These are phyloP conservation scores for Emydomyces testavorans DNA, from an alignment of 2,329 filamentous ascomycete genomes.

Conservation along the genomic window DNA sequence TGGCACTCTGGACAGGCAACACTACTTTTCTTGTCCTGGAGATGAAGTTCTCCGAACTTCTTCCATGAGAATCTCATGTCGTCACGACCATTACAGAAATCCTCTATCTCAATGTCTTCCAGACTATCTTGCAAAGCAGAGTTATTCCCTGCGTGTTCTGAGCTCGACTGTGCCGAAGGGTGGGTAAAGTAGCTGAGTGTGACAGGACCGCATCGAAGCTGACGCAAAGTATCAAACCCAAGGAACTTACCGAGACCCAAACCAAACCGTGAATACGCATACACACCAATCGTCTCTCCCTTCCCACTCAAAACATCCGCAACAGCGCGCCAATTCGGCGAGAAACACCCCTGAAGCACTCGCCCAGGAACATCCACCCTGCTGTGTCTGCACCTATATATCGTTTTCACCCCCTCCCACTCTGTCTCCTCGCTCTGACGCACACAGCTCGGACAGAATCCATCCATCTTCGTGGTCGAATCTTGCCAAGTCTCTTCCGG, in stretches of 20 bases:
- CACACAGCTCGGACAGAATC: conserved; percentile 9
- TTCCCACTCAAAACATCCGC: neutral
- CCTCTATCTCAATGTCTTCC: neutral
- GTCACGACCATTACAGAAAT: neutral
- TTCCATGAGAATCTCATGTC: conserved; percentile 7
- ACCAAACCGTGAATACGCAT: neutral
- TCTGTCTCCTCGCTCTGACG: conserved; percentile 3
- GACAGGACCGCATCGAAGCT: neutral
- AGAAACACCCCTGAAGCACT: conserved; percentile 11
- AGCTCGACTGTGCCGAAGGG: neutral
- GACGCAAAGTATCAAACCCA: neutral
- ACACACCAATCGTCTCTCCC: neutral
- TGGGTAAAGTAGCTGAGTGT: neutral
- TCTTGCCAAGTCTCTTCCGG: conserved; percentile 13
- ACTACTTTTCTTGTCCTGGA: neutral
- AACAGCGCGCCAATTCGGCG: neutral
- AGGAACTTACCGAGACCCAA: neutral
- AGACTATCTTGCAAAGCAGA: neutral
- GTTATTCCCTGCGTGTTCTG: neutral
- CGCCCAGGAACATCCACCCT: neutral
- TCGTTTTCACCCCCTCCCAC: neutral
- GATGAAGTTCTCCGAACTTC: neutral
- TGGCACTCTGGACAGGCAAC: neutral
- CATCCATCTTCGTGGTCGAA: neutral
- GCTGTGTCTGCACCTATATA: conserved; percentile 9